Evolutionary conservation across 371 early-diverging fungal genomes (phyloP), one percentile per base, ranked within the genome.

Genomic region (Mortierella sp.): DNA sequence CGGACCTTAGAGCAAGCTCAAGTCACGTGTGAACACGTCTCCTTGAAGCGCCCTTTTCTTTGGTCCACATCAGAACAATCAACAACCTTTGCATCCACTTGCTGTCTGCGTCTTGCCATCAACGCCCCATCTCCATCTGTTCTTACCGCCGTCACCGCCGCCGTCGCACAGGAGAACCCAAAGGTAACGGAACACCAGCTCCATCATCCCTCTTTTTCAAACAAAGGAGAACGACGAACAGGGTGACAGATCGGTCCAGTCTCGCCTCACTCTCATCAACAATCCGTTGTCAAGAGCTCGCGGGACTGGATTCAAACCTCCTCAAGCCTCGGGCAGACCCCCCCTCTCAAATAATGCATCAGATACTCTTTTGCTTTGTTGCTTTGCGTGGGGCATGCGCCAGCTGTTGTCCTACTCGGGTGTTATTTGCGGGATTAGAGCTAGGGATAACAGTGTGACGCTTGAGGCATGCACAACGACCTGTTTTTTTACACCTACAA

Each of bases 401-500:
- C 59, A 59, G 31, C 59, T 59, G 59, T 31, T 59, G 59, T 59
- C 59, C 34, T 6, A 5, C 34, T 59, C 14, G 6, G 59, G 48
- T 46, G 48, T 46, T 31, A 28, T 59, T 26, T 31, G 31, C 59
- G 28, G 31, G 48, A 31, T 46, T 10, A 16, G 31, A 31, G 59
- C 31, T 59, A 16, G 14, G 59, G 34, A 59, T 31, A 46, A 59
- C 59, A 59, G 59, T 59, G 59, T 59, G 59, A 59, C 28, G 59
- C 28, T 16, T 59, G 31, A 31, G 59, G 59, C 43, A 40, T 6
- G 28, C 59, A 3, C 13, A 59, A 31, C 59, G 59, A 31, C 3
- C 59, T 59, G 59, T 31, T 59, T 13, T 14, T 31, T 31, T 40
- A 4, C 43, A 31, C 48, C 48, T 13, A 13, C 9, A 59, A 28